A percentile compares a stretch with the other conserved stretches of the same genome.
Evolutionary conservation across 1,139 yeast species (phyloP).

Genomic region (Blastobotrys capitulatus): DNA sequence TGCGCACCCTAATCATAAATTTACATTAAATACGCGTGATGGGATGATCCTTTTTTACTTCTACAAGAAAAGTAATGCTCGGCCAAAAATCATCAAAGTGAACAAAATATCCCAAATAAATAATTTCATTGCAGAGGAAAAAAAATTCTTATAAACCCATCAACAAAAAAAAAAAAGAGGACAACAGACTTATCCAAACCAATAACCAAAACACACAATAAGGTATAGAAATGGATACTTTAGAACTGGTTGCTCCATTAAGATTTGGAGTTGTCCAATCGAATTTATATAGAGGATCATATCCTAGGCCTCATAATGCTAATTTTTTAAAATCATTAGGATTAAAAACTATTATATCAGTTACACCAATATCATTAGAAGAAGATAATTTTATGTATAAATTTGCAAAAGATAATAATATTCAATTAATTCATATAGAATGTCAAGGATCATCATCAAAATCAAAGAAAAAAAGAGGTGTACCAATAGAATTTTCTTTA

Average conservation of each 20-base stretch:
- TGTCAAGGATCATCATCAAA: conserved; percentile 42
- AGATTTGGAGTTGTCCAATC: conserved; percentile 70
- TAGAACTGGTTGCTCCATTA: conserved; percentile 68
- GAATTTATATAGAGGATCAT: conserved; percentile 73
- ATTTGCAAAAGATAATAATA: conserved; percentile 47
- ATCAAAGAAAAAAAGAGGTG: conserved; percentile 41
- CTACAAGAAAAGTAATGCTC: too few species aligned
- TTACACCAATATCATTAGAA: conserved; percentile 69
- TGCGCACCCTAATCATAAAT: too few species aligned
- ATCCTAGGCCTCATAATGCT: conserved; percentile 71
- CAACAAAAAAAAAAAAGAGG: neutral
- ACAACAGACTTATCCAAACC: too few species aligned
- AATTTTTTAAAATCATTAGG: conserved; percentile 64
- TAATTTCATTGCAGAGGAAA: too few species aligned
- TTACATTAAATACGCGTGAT: too few species aligned
- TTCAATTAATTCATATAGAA: conserved; percentile 56
- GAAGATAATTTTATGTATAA: conserved; percentile 38
- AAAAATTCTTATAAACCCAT: too few species aligned
- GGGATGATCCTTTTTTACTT: too few species aligned
- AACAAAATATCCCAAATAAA: too few species aligned
- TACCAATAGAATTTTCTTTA: conserved; percentile 65
- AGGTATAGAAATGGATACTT: neutral
- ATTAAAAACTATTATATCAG: conserved; percentile 66
- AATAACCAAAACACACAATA: neutral
- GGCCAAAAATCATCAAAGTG: too few species aligned